Percentiles rank a stretch among this genome's conserved stretches.
Conservation (phyloP, 208 protist genomes). For the Acanthamoeba lugdunensis region DNA sequence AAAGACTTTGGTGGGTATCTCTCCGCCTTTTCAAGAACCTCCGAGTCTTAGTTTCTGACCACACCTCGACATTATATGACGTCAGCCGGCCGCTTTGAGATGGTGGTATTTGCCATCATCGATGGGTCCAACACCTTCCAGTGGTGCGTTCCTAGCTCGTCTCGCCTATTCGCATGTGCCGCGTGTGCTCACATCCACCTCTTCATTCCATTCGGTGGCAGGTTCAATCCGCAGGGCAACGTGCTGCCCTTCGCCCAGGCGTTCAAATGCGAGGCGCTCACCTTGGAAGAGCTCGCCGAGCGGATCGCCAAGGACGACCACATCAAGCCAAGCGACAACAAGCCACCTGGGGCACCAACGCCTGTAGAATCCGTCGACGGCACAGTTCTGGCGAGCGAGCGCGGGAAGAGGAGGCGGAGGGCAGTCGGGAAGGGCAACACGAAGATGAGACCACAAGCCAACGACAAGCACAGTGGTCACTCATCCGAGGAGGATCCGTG, state of each 20-base stretch:
- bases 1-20: not conserved
- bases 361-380: too few species aligned
- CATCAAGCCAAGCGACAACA: not conserved
- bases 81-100: not conserved
- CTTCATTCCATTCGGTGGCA: not conserved
- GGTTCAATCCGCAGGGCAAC: conserved; percentile 54
- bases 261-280: conserved; percentile 12
- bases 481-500: too few species aligned
- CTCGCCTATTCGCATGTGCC: not conserved
- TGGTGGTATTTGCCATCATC: conserved; percentile 37
- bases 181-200: not conserved
- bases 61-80: too few species aligned
- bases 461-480: too few species aligned
- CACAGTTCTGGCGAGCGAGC: too few species aligned
- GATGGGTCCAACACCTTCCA: conserved; percentile 33
- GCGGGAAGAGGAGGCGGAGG: too few species aligned
- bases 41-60: not conserved
- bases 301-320: not conserved
- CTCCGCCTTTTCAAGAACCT: not conserved
- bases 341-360: too few species aligned
- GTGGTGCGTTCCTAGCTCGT: not conserved
- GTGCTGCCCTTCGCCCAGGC: conserved; percentile 53
- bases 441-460: too few species aligned
- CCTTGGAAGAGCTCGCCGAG: not conserved
- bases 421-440: too few species aligned